Base-by-base conservation (phyloP, 2,329 filamentous ascomycete genomes). In the Pyricularia sp. region DNA sequence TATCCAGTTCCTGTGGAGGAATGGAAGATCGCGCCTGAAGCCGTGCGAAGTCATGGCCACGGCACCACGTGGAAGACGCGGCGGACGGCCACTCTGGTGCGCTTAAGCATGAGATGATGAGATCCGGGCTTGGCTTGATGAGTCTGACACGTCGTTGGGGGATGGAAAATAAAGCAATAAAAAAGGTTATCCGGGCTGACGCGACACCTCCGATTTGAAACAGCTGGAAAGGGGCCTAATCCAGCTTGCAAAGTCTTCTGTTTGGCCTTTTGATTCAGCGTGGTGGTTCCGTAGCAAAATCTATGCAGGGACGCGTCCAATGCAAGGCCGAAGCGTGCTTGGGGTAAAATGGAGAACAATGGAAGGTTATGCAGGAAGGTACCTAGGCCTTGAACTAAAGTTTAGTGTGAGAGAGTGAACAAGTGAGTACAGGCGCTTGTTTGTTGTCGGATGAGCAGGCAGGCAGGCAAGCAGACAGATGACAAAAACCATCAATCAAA, bases 21-120 rank as follows among this genome's bases (percentile, higher is more conserved):
- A 66, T 20, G 65, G 65, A 20, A 66, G 36, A 36, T 66, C 26
- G 33, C 42, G 65, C 36, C 33, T 10, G 33, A 68, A 26, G 36
- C 65, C 65, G 42, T 66, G 36, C 65, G 65, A 25, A 26, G 36
- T 50, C 65, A 58, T 66, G 36, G 65, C 36, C 65, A 66, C 42
- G 65, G 30, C 23, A 66, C 67, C 71, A 36, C 59, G 61, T 68
- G 67, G 31, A 42, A 68, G 65, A 42, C 25, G 65, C 36, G 67
- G 28, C 67, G 55, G 58, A 59, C 23, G 36, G 33, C 67, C 58
- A 61, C n/a, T 61, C 58, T 61, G 58, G 58, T 61, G 58, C 58
- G 58, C 58, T 61, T 23, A n/a, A 26, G 58, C 58, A 61, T 61
- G 58, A 61, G 58, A 61, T 61, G 58, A 26, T 26, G 25, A 61